Conservation (phyloP, 768 basidiomycete species). For the Ramaria sp. region DNA sequence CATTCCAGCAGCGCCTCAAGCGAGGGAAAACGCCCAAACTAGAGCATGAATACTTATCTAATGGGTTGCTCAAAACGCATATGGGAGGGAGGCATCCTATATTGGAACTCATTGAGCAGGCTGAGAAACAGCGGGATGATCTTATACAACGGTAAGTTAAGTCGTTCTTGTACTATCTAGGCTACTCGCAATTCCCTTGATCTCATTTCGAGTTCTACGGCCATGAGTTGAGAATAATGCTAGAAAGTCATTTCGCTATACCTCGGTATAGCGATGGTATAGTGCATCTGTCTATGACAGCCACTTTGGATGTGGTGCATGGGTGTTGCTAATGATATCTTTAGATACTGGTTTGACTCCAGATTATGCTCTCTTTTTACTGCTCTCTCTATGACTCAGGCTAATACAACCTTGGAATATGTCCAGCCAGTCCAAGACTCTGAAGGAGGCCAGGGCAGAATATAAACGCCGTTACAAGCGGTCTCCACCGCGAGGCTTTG, state of each 20-base stretch:
- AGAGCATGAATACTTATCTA: background rate
- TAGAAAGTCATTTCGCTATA: too few relatives aligned
- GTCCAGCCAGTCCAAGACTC: slow-evolving; percentile 18
- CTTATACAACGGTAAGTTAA: background rate
- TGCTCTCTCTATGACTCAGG: too few relatives aligned
- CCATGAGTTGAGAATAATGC: too few relatives aligned
- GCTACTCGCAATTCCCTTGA: background rate
- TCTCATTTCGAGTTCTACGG: background rate
- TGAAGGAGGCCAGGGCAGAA: slow-evolving; percentile 20
- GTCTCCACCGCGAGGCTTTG: slow-evolving; percentile 22
- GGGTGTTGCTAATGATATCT: background rate
- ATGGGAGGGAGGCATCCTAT: slow-evolving; percentile 32
- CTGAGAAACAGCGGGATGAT: background rate
- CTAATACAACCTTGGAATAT: background rate
- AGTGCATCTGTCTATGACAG: too few relatives aligned
- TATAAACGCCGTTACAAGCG: slow-evolving; percentile 15
- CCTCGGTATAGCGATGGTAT: too few relatives aligned
- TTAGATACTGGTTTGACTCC: background rate
- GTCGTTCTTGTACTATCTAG: too few relatives aligned
- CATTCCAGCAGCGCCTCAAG: too few relatives aligned
- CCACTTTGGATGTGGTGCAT: background rate
- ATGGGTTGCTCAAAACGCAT: slow-evolving; percentile 28
- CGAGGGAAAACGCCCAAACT: too few relatives aligned
- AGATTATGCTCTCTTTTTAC: too few relatives aligned
- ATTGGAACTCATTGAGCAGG: background rate